Base-by-base conservation (phyloP, 805 yeast genomes). In the Monosporozyma unispora region DNA sequence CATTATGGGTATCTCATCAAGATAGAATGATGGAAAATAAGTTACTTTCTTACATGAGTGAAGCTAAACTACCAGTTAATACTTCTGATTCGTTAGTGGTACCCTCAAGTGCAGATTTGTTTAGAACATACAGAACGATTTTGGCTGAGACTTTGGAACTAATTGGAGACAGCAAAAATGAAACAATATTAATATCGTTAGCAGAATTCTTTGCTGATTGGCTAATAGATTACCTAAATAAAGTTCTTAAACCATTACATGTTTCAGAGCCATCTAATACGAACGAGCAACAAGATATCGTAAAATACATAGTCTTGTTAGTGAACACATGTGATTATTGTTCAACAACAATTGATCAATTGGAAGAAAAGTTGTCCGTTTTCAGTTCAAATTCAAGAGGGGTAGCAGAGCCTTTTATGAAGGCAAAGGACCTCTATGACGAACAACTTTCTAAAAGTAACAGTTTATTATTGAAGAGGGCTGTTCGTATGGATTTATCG, bases 291-390 rank as follows among this genome's bases (percentile, higher is more conserved):
- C 64, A 64, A 1, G 75, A 79, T 25, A 81, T 87, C 0, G 69
- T 87, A 18, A 75, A 74, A 42, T 78, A 84, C 51, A 73, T 86
- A 1, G 82, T 93, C 27, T 70, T 87, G 61, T 76, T 89, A 9
- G 68, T 91, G 33, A 87, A 88, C 57, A 91, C 99, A 0, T 88
- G 96, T 0, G 96, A 91, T 62, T 93, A 90, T 63, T 82, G 96
- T 51, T 78, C 87, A 16, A 73, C 79, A 10, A 93, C 96, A 2
- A 78, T 83, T 2, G 75, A 75, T 11, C 97, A 93, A 61, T 68
- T 93, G 43, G 88, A 82, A 56, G 85, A 82, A 23, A 79, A 79
- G 56, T 66, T 80, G 14, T 51, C 63, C 61, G 70, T 70, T 44
- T 57, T 74, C 64, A 67, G 76, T 31, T 62, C 69, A 66, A 57